Conservation (phyloP, 345 rosid genomes). For the Aethionema arabicum region DNA sequence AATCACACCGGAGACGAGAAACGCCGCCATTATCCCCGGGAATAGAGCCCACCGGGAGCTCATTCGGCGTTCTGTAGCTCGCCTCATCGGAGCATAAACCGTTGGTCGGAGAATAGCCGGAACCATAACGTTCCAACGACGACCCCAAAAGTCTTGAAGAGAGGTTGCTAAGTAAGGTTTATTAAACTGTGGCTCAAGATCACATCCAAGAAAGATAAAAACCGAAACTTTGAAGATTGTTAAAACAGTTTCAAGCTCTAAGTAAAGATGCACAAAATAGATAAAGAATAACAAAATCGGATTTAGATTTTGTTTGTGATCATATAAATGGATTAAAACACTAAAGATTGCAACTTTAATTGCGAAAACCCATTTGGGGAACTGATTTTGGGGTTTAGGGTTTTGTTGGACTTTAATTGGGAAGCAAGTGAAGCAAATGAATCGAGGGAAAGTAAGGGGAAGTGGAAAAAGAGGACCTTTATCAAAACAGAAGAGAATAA, state of each 20-base stretch:
- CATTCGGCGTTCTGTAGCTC: constrained; percentile 6
- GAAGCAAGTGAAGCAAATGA: constrained; percentile 38
- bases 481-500: constrained; percentile 46
- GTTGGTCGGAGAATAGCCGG: constrained; percentile 44
- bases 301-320: constrained; percentile 7
- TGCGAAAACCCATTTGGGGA: constrained; percentile 27
- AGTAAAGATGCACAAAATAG: constrained; percentile 30
- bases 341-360: constrained; percentile 30
- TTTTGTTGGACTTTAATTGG: constrained; percentile 41
- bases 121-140: constrained; percentile 57
- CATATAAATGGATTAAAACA: constrained; percentile 10
- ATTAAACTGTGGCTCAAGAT: constrained; percentile 42
- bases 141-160: constrained; percentile 59
- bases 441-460: constrained; percentile 9
- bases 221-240: constrained; percentile 20
- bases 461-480: constrained; percentile 37
- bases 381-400: constrained; percentile 25
- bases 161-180: constrained; percentile 54
- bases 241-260: constrained; percentile 35
- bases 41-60: constrained; percentile 24
- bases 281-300: constrained; percentile 5
- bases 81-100: constrained; percentile 41
- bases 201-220: constrained; percentile 18
- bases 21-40: constrained; percentile 30
- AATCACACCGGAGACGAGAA: constrained; percentile 34